Evolutionary conservation across 345 rosid species (phyloP), one percentile per base, ranked within the genome.

Genomic region (Lepidium didymum): DNA sequence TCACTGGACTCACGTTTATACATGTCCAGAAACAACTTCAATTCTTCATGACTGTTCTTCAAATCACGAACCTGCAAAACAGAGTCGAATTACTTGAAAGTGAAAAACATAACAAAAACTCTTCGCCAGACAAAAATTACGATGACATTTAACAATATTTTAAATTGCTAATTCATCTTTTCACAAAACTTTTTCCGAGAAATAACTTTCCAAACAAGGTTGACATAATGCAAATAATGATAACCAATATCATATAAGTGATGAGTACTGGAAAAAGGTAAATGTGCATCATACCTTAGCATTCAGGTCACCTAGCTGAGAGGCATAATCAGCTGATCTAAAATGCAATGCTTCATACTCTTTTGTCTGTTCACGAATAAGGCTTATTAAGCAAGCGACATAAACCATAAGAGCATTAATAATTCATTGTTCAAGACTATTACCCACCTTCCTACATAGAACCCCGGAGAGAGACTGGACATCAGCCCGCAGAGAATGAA

Each of bases 21-120:
- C 99, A 91, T 91, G 67, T 87, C 93, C 74, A 85, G 70, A 81
- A 95, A 81, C 73, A 89, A 77, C 74, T 84, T 91, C 83, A 89
- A 82, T 87, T 91, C 99, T 76, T 59, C 45, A 45, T 80, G 85
- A 78, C 87, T 82, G 52, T 82, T 83, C 51, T 78, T 81, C 68
- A 87, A 76, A 81, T 86, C 90, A 72, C 71, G 79, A 41, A 86
- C 92, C 99, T 95, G 81, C 69, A 84, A 53, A 38, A 76, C 63
- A 70, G 75, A 59, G 55, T 66, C 56, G 60, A 59, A 36, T 56
- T 68, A 47, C 35, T 66, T 31, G 14, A 45, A 47, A 49, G 45
- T 47, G 43, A 60, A 36, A 14, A 74, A 38, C 56, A 62, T 38
- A 56, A 47, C 40, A 42, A 61, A 57, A 23, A 40, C 7, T 47